These are phyloP conservation scores for Kluyveromyces nonfermentans DNA, from an alignment of 805 yeast species.

Conservation along the genomic window DNA sequence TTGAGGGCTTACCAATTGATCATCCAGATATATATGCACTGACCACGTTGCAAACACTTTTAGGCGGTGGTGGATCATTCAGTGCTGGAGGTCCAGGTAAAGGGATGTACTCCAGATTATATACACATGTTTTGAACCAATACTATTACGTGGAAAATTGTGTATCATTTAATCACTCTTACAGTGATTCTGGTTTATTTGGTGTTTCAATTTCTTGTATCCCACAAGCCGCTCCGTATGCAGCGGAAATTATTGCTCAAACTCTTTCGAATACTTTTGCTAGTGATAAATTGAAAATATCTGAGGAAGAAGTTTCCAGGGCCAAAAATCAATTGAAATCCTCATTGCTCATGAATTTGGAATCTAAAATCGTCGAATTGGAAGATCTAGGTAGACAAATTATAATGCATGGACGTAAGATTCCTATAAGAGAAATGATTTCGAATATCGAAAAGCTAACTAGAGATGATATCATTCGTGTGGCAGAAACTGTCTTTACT, in stretches of 20 bases:
- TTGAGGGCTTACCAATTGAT: slow-evolving; percentile 75
- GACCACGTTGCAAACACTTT: slow-evolving; percentile 78
- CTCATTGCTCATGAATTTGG: slow-evolving; percentile 84
- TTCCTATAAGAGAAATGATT: slow-evolving; percentile 77
- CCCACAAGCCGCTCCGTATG: slow-evolving; percentile 77
- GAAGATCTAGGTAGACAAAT: slow-evolving; percentile 96
- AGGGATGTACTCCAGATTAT: slow-evolving; percentile 94
- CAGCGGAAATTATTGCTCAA: slow-evolving; percentile 67
- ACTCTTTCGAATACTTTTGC: slow-evolving; percentile 47
- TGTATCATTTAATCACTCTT: slow-evolving; percentile 79
- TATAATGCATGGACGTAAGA: slow-evolving; percentile 68
- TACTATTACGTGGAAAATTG: slow-evolving; percentile 88
- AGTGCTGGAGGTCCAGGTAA: slow-evolving; percentile 99
- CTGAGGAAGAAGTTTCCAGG: slow-evolving; percentile 65
- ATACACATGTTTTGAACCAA: slow-evolving; percentile 83
- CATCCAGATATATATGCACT: slow-evolving; percentile 84
- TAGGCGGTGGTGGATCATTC: slow-evolving; percentile 97
- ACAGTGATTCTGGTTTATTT: slow-evolving; percentile 82
- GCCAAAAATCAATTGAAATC: slow-evolving; percentile 90
- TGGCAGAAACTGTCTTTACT: slow-evolving; percentile 67
- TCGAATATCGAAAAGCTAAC: slow-evolving; percentile 60
- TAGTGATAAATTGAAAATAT: slow-evolving; percentile 51
- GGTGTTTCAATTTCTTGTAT: slow-evolving; percentile 80
- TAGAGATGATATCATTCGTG: slow-evolving; percentile 56
- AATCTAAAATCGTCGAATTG: slow-evolving; percentile 83